Evolutionary conservation across 202 grass and related monocot species (phyloP).

Genomic region (Alloteropsis angusta): DNA sequence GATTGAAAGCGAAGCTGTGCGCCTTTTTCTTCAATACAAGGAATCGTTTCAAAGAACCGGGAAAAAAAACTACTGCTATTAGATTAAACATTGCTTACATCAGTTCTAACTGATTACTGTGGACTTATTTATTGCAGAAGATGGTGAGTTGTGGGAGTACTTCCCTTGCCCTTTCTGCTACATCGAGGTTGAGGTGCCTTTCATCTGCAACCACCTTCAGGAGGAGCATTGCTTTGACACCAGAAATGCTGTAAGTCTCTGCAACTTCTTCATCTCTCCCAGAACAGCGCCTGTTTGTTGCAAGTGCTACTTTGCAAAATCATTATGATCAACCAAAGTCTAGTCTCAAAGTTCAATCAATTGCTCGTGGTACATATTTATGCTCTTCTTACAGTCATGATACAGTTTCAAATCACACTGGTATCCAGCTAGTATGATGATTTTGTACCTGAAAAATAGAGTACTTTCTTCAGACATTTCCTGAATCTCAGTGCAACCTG

Average conservation of each 20-base stretch:
- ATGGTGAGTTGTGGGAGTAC: conserved; percentile 72
- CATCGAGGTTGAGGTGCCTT: conserved; percentile 76
- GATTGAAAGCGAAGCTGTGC: not conserved
- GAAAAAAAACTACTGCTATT: not conserved
- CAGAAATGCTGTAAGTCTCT: conserved; percentile 58
- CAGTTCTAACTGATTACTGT: not conserved
- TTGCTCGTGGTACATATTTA: not conserved
- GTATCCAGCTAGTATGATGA: not conserved
- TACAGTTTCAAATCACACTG: not conserved
- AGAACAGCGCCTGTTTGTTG: not conserved
- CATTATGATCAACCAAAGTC: not conserved
- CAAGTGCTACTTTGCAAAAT: not conserved
- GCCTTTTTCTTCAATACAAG: not conserved
- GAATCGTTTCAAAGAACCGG: not conserved
- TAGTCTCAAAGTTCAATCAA: not conserved
- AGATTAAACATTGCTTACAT: not conserved
- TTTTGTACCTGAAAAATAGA: not conserved
- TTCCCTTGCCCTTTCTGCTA: conserved; percentile 86
- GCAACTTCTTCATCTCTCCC: not conserved
- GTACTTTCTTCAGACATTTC: not conserved
- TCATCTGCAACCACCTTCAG: conserved; percentile 72
- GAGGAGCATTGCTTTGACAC: conserved; percentile 89
- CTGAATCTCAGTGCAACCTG: not conserved
- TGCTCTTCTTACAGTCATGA: not conserved
- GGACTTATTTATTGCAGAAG: conserved; percentile 31